Conservation (phyloP, 78 protist genomes). For the Creolimax fragrantissima region DNA sequence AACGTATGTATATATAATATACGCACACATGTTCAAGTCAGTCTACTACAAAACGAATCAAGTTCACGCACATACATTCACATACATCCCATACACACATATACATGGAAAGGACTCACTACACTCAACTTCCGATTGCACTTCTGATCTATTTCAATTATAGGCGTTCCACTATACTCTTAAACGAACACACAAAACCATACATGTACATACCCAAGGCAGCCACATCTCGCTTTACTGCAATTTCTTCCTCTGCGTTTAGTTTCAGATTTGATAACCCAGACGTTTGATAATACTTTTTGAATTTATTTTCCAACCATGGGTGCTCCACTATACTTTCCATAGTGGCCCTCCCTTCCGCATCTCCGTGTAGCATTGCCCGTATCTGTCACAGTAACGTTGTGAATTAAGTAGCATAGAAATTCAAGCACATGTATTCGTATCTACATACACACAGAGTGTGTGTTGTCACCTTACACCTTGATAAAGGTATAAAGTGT, state of each 20-base stretch:
- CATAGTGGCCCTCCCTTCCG: not conserved
- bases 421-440: not conserved
- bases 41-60: too few species aligned
- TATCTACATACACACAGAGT: not conserved
- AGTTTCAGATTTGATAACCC: not conserved
- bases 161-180: too few species aligned
- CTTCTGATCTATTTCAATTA: too few species aligned
- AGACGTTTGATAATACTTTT: not conserved
- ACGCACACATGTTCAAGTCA: too few species aligned
- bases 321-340: conserved; percentile 5
- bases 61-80: too few species aligned
- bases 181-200: too few species aligned
- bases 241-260: not conserved
- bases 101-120: too few species aligned
- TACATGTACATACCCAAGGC: not conserved
- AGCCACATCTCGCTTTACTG: not conserved
- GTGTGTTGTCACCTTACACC: not conserved
- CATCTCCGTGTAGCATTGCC: not conserved
- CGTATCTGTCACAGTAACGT: not conserved
- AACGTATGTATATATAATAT: not conserved
- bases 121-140: too few species aligned
- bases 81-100: too few species aligned
- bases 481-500: not conserved
- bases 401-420: too few species aligned
- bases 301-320: conserved; percentile 25